These are phyloP conservation scores for Mortierella alpina DNA, from an alignment of 192 early-diverging fungal species.

Conservation along the genomic window DNA sequence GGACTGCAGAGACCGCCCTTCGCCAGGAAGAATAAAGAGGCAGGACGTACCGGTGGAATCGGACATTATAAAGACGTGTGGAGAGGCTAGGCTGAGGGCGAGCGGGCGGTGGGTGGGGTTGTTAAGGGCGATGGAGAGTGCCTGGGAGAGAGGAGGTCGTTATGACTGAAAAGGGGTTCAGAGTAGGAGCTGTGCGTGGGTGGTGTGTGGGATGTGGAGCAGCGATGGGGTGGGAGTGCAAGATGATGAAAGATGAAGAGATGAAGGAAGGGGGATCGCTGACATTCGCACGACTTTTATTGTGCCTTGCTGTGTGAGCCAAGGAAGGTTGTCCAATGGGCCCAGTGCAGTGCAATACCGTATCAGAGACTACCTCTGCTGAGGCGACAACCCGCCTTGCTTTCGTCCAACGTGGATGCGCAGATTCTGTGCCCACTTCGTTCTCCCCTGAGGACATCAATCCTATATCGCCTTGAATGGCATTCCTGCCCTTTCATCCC, in stretches of 20 bases:
- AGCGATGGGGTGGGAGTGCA: not conserved
- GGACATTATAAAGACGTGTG: conserved; percentile 28
- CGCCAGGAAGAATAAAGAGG: not conserved
- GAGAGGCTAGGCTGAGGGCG: not conserved
- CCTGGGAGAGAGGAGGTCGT: conserved; percentile 2
- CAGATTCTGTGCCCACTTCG: too few relatives aligned
- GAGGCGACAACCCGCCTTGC: too few relatives aligned
- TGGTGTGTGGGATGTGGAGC: not conserved
- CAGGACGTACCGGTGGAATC: conserved; percentile 35
- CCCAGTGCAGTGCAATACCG: too few relatives aligned
- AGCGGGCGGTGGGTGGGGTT: not conserved
- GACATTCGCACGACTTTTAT: conserved; percentile 13
- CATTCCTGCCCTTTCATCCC: too few relatives aligned
- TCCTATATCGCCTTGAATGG: too few relatives aligned
- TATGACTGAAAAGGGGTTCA: not conserved
- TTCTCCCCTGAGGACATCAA: too few relatives aligned
- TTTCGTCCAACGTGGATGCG: too few relatives aligned
- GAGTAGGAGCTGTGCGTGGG: not conserved
- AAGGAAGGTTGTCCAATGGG: not conserved
- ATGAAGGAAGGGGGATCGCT: conserved; percentile 5
- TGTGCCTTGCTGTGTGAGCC: not conserved
- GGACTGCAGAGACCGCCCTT: not conserved
- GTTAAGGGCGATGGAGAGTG: not conserved
- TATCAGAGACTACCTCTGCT: too few relatives aligned
- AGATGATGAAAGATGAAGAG: not conserved